These are phyloP conservation scores for Datisca glomerata DNA, from an alignment of 306 rosid genomes.

Conservation along the genomic window DNA sequence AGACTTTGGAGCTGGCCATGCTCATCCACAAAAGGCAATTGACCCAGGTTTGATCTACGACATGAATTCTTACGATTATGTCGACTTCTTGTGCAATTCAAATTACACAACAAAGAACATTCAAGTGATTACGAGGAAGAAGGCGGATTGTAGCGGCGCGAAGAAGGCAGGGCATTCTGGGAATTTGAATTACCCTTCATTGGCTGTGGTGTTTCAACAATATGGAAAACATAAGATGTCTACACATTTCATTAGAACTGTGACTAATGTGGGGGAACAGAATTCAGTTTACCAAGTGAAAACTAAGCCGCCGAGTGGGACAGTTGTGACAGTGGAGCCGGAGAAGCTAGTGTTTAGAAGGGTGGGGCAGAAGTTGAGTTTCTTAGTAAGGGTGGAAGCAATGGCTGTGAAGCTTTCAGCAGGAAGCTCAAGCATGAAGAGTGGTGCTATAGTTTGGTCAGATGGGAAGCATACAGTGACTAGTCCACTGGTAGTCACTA, in stretches of 20 bases:
- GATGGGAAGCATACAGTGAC: conserved; percentile 79
- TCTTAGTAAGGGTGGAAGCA: conserved; percentile 70
- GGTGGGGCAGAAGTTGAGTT: conserved; percentile 66
- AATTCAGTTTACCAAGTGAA: conserved; percentile 54
- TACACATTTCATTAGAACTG: conserved; percentile 75
- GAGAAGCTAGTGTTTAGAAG: conserved; percentile 51
- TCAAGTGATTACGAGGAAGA: conserved; percentile 48
- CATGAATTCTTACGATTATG: conserved; percentile 40
- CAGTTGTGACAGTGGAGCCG: conserved; percentile 56
- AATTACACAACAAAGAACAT: conserved; percentile 59
- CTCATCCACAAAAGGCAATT: conserved; percentile 75
- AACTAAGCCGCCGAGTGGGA: conserved; percentile 40
- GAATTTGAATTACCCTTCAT: conserved; percentile 69
- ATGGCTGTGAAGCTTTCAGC: conserved; percentile 56
- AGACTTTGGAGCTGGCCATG: conserved; percentile 83
- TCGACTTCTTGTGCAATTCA: conserved; percentile 76
- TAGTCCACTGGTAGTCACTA: conserved; percentile 73
- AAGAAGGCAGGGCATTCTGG: conserved; percentile 70
- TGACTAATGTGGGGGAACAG: conserved; percentile 71
- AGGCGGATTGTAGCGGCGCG: conserved; percentile 59
- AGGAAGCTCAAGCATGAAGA: conserved; percentile 45
- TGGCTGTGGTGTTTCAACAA: conserved; percentile 68
- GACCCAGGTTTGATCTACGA: conserved; percentile 78
- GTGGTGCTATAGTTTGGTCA: conserved; percentile 66
- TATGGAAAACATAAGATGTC: conserved; percentile 66